Conservation (phyloP, 2,329 filamentous ascomycete genomes). For the Albophoma yamanashiensis region DNA sequence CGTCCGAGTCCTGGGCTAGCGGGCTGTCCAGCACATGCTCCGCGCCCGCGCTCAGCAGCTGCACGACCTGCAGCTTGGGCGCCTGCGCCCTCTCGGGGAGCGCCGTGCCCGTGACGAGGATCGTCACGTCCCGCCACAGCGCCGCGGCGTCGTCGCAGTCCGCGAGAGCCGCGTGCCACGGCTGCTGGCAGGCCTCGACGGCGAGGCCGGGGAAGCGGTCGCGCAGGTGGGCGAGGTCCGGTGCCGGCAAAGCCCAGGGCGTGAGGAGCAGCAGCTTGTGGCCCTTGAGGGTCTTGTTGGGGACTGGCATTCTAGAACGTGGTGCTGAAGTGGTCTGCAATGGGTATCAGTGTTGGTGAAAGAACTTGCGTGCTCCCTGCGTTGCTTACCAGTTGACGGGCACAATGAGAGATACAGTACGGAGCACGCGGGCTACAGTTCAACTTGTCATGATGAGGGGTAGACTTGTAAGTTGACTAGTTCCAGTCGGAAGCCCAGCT, state of each 20-base stretch:
- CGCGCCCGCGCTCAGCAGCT: neutral
- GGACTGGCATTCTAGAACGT: neutral
- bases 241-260: neutral
- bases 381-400: neutral
- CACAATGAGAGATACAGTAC: too few species aligned
- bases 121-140: neutral
- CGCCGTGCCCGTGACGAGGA: neutral
- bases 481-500: too few species aligned
- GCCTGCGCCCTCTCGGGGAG: neutral
- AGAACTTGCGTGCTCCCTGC: neutral
- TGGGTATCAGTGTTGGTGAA: neutral
- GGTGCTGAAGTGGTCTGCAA: neutral
- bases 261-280: neutral
- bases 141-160: neutral
- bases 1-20: neutral
- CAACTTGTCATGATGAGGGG: too few species aligned
- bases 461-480: too few species aligned
- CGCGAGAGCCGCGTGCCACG: neutral
- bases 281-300: neutral
- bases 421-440: too few species aligned
- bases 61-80: neutral
- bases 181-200: neutral
- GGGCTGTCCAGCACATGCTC: neutral
- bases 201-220: neutral
- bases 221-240: neutral